phyloP scores from a whole-genome alignment of 345 rosid genomes.

The Lagerstroemia speciosa region DNA sequence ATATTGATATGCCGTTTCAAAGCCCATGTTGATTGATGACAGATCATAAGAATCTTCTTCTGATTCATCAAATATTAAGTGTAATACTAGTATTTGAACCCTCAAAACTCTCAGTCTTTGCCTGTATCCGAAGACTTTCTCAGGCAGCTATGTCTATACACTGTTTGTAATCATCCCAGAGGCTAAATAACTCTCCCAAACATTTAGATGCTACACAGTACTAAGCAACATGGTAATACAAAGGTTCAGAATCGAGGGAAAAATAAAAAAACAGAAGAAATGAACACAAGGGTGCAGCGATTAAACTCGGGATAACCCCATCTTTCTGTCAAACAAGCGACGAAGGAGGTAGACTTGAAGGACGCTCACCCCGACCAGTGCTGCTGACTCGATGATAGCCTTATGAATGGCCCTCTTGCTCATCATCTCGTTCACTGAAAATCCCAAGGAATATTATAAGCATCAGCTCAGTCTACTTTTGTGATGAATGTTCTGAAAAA shows the following conservation, averaged over 20 bases:
- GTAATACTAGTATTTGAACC: background rate
- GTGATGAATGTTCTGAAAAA: no score
- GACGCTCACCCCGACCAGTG: conserved; percentile 46
- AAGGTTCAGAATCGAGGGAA: background rate
- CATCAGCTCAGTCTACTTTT: background rate
- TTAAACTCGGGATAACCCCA: conserved; percentile 56
- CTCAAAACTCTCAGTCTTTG: background rate
- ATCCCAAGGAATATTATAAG: background rate
- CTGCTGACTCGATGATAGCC: conserved; percentile 56
- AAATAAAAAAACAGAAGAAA: background rate
- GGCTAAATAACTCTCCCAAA: background rate
- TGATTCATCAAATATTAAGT: no score
- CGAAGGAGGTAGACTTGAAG: conserved; percentile 66
- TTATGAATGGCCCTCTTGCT: conserved; percentile 50
- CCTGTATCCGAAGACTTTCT: background rate
- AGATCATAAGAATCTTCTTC: no score
- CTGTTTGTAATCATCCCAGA: background rate
- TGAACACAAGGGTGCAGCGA: background rate
- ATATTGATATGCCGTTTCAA: background rate
- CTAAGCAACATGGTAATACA: background rate
- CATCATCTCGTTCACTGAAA: conserved; percentile 61
- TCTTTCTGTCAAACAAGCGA: conserved; percentile 57
- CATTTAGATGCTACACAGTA: background rate
- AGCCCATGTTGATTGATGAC: no score
- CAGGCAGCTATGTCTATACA: background rate